Evolutionary conservation across 2,329 filamentous ascomycete genomes (phyloP).

Genomic region (Lecanosticta acicola): DNA sequence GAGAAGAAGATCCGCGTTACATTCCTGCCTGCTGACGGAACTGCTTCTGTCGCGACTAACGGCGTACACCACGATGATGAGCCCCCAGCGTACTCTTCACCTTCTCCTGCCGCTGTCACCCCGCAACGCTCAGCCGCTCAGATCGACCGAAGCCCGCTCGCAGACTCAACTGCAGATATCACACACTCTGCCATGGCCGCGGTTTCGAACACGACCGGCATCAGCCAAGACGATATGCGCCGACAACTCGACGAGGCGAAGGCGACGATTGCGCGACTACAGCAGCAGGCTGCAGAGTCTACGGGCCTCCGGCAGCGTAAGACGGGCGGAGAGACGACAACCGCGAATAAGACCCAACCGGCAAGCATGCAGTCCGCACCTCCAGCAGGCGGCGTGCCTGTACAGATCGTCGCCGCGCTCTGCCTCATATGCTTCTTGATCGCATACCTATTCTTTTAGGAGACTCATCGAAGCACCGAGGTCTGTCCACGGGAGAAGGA

Average conservation of each 20-base stretch:
- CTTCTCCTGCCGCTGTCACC: conserved; percentile 46
- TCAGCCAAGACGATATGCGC: conserved; percentile 59
- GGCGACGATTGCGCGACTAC: conserved; percentile 63
- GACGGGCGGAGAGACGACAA: conserved; percentile 27
- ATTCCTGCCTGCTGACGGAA: conserved; percentile 64
- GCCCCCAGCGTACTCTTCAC: conserved; percentile 52
- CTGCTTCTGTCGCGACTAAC: conserved; percentile 25
- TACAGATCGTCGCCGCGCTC: conserved; percentile 75
- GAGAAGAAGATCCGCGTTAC: conserved; percentile 94
- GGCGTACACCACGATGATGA: conserved; percentile 35
- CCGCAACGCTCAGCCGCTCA: conserved; percentile 38
- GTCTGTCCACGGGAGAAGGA: background rate
- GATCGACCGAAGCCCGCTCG: conserved; percentile 35
- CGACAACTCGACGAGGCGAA: conserved; percentile 70
- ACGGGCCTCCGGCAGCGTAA: conserved; percentile 73
- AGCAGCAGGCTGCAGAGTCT: conserved; percentile 54
- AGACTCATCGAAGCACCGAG: background rate
- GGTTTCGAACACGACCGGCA: conserved; percentile 47
- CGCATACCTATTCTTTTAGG: conserved; percentile 92
- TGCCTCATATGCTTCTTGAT: conserved; percentile 89
- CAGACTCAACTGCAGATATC: conserved; percentile 12
- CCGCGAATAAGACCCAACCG: conserved; percentile 15
- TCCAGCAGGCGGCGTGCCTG: conserved; percentile 65
- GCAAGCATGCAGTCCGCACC: conserved; percentile 22
- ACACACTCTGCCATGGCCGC: conserved; percentile 22